Base-by-base conservation (phyloP, 1,284 basidiomycete genomes). In the Coniferiporia weirii region DNA sequence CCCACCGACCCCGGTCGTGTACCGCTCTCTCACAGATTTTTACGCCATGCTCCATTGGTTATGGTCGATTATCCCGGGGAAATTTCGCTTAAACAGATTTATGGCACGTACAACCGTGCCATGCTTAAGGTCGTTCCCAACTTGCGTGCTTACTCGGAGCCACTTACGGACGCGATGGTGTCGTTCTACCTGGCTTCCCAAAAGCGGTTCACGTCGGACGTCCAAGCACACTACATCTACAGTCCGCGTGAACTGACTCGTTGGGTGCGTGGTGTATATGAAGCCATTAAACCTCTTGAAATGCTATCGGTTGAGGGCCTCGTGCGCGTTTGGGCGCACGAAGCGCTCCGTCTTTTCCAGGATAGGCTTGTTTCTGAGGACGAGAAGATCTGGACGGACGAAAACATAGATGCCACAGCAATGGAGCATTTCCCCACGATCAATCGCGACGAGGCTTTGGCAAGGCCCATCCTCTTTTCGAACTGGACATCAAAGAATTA, bases 51-150 rank as follows among this genome's bases (percentile, higher is more conserved):
- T 0, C 97, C 97, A 0, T 80, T 99, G n/a, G 85, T 99, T 70
- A 98, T 99, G 96, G 97, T 99, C 58, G 97, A 99, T 71, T 99
- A 99, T 72, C 97, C 97, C 8, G 97, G 96, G 60, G 93, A 97
- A 72, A 79, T 95, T 12, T 99, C 97, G 8, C 80, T 99, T 70
- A 97, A 95, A 69, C 98, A 99, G 71, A 99, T 99, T 66, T 99
- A 99, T 73, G 93, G 95, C 17, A 99, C 96, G n/a, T 99, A 99
- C 76, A 95, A 93, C 69, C 88, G 97, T 56, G 97, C 95, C 13
- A 79, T 96, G 36, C 88, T 99, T 70, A 99, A 99, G 74, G 94
- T 98, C 59, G 80, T 97, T 6, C 97, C 97, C 27, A 94, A 90
- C 64, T 81, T 99, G 47, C 88, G 95, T 20, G 90, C 94, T 20